Conservation (phyloP, 768 basidiomycete genomes). For the Hygrocybe coccinea region DNA sequence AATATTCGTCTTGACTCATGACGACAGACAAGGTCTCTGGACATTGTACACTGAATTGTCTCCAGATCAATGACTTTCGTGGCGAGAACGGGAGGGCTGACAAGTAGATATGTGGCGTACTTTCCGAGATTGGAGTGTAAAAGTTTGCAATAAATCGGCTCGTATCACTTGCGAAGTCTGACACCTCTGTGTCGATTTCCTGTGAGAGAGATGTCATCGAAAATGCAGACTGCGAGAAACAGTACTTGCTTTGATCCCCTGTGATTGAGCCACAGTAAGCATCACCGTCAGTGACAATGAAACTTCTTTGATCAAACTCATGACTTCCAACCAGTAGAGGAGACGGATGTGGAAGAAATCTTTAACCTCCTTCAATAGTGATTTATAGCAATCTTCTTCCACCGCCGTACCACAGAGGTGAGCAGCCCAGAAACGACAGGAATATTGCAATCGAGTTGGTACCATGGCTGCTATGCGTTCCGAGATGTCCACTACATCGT, state of each 20-base stretch:
- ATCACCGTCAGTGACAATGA: too few species aligned
- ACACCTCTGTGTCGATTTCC: conserved; percentile 1
- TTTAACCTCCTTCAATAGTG: too few species aligned
- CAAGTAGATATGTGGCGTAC: conserved; percentile 36
- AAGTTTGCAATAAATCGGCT: conserved; percentile 30
- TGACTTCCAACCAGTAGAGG: too few species aligned
- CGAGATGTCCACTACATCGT: conserved; percentile 18
- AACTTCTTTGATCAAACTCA: too few species aligned
- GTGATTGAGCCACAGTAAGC: not conserved
- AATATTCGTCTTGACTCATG: not conserved
- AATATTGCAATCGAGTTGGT: conserved; percentile 29
- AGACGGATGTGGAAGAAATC: too few species aligned
- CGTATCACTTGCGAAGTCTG: conserved; percentile 23
- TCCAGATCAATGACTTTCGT: conserved; percentile 17
- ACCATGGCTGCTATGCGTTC: conserved; percentile 22
- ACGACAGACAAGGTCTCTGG: too few species aligned
- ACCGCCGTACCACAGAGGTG: conserved; percentile 16
- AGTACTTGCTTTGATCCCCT: not conserved
- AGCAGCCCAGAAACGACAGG: conserved; percentile 35
- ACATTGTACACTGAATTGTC: conserved; percentile 7
- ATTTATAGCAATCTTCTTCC: too few species aligned
- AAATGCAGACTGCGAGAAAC: conserved; percentile 5
- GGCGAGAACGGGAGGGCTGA: conserved; percentile 36
- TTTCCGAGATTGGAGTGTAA: conserved; percentile 23
- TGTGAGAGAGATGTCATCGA: not conserved